Evolutionary conservation across 2,329 filamentous ascomycete species (phyloP), one percentile per base, ranked within the genome.

Genomic region (Penicillium paneum): DNA sequence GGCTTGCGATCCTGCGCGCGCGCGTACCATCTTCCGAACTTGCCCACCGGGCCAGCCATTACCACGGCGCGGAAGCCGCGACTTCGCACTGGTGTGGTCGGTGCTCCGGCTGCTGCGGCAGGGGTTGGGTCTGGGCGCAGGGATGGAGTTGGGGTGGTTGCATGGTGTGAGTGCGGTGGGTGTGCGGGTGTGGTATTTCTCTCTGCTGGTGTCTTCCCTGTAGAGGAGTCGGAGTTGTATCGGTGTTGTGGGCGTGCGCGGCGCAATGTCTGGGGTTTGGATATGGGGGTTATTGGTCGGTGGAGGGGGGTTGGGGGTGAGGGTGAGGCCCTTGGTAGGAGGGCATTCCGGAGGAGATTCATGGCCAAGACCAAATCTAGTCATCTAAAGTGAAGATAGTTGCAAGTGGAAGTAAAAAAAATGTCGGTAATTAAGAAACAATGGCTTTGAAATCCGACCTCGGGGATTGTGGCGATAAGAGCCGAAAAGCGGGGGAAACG

Each of bases 1-100:
- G 93, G 92, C 46, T 86, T 79, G 46, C 82, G 81, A 48, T 83
- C 78, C 74, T 96, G 91, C 43, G 85, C 83, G 21, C 86, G 81
- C 15, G 82, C 85, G 69, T 94, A 96, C 57, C 70, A 70, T 36
- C 66, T 56, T 8, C 68, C 73, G 7, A 73, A 53, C 36, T 60
- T 67, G 11, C 74, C 74, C 13, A 74, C n/a, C 3, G 70, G 66
- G 15, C 69, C 58, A 4, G 67, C 61, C 28, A 60, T 57, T 15
- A 74, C 66, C 8, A 65, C 57, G 52, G 72, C 64, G n/a, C 64
- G 58, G n/a, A 74, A 38, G n/a, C 56, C 55, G 3, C 56, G 54
- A 13, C 67, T 62, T 38, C 64, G 65, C 26, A 54, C 52, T 2
- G 59, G 58, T 29, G 65, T 35, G n/a, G 64, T 52, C 17, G 64